A percentile compares a stretch with the other conserved stretches of the same genome.
phyloP scores from a whole-genome alignment of 768 basidiomycete genomes.

The Trametes punicea region DNA sequence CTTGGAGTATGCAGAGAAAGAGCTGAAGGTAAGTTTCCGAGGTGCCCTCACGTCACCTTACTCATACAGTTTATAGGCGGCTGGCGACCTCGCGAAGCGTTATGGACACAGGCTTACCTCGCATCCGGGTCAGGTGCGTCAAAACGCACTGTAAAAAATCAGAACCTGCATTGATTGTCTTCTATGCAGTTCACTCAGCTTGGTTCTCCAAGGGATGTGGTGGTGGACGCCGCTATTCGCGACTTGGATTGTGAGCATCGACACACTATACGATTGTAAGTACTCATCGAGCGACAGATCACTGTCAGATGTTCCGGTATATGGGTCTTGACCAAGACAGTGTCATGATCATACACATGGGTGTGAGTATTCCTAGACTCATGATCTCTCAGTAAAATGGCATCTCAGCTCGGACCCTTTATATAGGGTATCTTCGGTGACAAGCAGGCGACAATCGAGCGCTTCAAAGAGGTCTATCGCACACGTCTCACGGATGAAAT shows the following conservation, averaged over 20 bases:
- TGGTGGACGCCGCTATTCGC: constrained; percentile 71
- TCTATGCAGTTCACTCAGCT: constrained; percentile 59
- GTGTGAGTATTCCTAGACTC: constrained; percentile 46
- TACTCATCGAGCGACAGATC: constrained; percentile 40
- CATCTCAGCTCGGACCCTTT: too few relatives aligned
- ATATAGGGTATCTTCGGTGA: constrained; percentile 74
- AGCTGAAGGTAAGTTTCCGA: constrained; percentile 36
- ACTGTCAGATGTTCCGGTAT: constrained; percentile 80
- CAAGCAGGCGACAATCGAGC: constrained; percentile 63
- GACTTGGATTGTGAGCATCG: constrained; percentile 58
- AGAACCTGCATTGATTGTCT: neutral
- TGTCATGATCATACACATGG: constrained; percentile 83
- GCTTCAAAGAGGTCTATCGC: constrained; percentile 70
- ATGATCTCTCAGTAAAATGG: neutral
- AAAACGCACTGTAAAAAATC: neutral
- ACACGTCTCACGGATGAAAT: constrained; percentile 58
- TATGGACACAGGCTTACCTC: constrained; percentile 67
- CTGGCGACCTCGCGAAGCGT: constrained; percentile 46
- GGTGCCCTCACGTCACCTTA: neutral
- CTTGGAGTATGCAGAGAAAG: constrained; percentile 66
- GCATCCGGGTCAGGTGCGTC: constrained; percentile 72
- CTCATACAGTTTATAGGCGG: constrained; percentile 18
- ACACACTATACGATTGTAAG: neutral
- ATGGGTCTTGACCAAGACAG: constrained; percentile 83
- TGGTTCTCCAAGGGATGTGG: constrained; percentile 72